Evolutionary conservation across 352 stramenopile genomes (phyloP), one percentile per base, ranked within the genome.

Genomic region (Elongisporangium undulatum): DNA sequence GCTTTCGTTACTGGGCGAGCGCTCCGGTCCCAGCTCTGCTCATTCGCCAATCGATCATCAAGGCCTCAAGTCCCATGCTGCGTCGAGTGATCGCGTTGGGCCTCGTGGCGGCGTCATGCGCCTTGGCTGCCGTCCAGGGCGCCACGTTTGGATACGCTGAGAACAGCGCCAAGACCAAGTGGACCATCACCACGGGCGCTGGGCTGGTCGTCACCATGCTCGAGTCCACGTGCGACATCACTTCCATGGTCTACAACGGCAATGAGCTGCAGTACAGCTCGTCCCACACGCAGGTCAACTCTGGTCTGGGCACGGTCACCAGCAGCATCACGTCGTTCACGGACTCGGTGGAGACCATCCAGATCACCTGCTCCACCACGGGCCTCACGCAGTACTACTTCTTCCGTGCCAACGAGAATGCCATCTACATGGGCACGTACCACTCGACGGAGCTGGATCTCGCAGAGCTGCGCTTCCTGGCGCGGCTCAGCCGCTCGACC

Each of bases 401-500:
- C 48, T 65, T 73, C 53, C 73, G 75, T 17, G 67, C 71, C 4
- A 69, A 71, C 19, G 75, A 85, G 54, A 85, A 81, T 22, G 65
- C 63, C 23, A 71, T 85, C 54, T 85, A 85, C 71, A 82, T 85
- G 73, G 73, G 73, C 39, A 85, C 75, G 15, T 71, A 85, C 67
- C 75, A 85, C 64, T 68, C 64, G 9, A 56, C 48, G 0, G 68
- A 75, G 19, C 63, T 71, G 19, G 20, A 61, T 34, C 68, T 85
- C 0, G 54, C 59, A 17, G 73, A 85, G 54, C 65, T 85, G 1
- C 75, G 75, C 9, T 85, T 85, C 66, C 61, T 85, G 9, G 73
- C 68, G 10, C 75, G 75, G 19, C 50, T 85, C 8, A 58, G 63
- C 29, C 69, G 69, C 20, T 67, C 58, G 12, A 68, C 69, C 2